Base-by-base conservation (phyloP, 352 stramenopile species). In the Phytophthora melonis region DNA sequence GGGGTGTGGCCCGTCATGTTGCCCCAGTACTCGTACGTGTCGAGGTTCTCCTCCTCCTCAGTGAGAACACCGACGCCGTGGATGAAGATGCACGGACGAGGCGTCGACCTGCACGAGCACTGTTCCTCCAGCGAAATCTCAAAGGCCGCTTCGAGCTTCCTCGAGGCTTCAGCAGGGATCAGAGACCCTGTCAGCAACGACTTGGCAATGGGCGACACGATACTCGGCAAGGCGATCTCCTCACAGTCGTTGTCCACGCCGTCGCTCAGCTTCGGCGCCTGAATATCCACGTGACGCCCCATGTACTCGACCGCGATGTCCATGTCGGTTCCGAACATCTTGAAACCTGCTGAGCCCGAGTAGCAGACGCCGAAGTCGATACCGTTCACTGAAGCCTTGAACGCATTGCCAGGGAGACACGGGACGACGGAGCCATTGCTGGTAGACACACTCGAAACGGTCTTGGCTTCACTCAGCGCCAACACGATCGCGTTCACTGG, bases 351-450 rank as follows among this genome's bases (percentile, higher is more conserved):
- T 45, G 54, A 68, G 19, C 47, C 63, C 25, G 63, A 74, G 45
- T 52, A 79, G 10, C 80, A 87, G 16, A 90, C 8, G 23, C 80
- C 68, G 54, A 84, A 88, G 30, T 77, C 54, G 63, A 84, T 72
- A 16, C 57, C 72, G 16, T 72, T 64, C 21, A 88, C 78, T 32
- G 58, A 62, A 19, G 68, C 52, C n/a, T 74, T 69, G 36, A 83
- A 78, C 6, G 73, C 55, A 45, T 75, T 67, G 9, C 66, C 75
- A 41, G 45, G 63, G 13, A 58, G 62, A 43, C 79, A 86, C 25
- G 66, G 41, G n/a, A 74, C 68, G 2, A 34, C 19, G 14, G 30
- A 63, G 19, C 68, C 68, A 19, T 73, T 66, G 16, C 47, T 72
- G 7, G 59, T n/a, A 9, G 49, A 16, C 32, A 68, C 72, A 14